Base-by-base conservation (phyloP, 495 filamentous ascomycete genomes). In the Niebla homalea region DNA sequence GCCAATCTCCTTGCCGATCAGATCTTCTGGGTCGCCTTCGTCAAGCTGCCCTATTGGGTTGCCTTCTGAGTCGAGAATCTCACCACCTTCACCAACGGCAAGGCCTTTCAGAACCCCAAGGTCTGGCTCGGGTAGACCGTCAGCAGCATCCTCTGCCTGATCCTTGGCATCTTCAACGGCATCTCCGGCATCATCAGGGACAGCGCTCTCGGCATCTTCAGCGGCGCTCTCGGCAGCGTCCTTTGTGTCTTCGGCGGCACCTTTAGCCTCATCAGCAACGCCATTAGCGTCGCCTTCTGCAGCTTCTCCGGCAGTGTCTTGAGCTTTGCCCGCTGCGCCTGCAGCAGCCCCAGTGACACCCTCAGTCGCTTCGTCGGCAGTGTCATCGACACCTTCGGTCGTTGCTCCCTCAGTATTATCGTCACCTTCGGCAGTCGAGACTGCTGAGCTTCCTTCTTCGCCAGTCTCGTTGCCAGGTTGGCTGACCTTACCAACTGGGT, bases 81-180 rank as follows among this genome's bases (percentile, higher is more conserved):
- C 56, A 10, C 68, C 72, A 15, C 59, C 68, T 23, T 73, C 67
- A 8, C 62, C 62, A 54, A 93, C 76, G 48, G 72, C 75, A 59
- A 78, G 79, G 56, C 77, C 78, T 49, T 80, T 81, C 37, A 92
- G 67, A n/a, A 77, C 62, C 0, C 82, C 81, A 37, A 83, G 71
- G 58, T 89, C 80, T 25, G 45, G 45, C 12, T 69, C 53, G 0
- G 64, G 65, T 12, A 62, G 46, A 11, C 60, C 60, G 3, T 67
- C 60, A 10, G 58, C 57, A 2, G 58, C 62, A 18, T 60, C 60
- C 43, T 72, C 59, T 3, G 51, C 60, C 21, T 50, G 49, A 6
- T 65, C 59, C 23, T 66, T 51, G 16, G 57, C 62, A 29, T 49
- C 63, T 26, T 63, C 57, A 15, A 64, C 61, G 18, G 64, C 58